Evolutionary conservation across 2,329 filamentous ascomycete species (phyloP).

Genomic region (Zymoseptoria crescenta): DNA sequence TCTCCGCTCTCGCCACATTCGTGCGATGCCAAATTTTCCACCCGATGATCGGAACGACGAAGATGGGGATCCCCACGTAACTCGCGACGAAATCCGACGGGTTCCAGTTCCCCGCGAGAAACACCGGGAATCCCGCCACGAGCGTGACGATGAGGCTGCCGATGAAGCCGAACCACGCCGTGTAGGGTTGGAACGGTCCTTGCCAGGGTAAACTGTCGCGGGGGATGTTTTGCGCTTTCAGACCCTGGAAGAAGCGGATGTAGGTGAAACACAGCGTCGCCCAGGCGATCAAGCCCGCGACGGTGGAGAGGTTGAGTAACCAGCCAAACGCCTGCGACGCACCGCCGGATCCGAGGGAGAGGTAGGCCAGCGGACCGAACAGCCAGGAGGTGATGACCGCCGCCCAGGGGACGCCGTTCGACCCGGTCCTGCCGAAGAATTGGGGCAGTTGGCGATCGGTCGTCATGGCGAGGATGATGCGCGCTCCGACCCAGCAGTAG

Average conservation of each 20-base stretch:
- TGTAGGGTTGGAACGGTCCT: slow-evolving; percentile 10
- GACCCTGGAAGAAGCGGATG: slow-evolving; percentile 39
- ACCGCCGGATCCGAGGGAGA: slow-evolving; percentile 26
- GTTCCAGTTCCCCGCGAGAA: slow-evolving; percentile 18
- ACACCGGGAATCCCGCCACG: slow-evolving; percentile 26
- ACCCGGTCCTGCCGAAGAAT: slow-evolving; percentile 47
- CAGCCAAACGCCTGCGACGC: slow-evolving; percentile 18
- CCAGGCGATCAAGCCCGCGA: slow-evolving; percentile 21
- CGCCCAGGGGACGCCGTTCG: slow-evolving; percentile 50
- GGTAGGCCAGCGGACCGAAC: slow-evolving; percentile 33
- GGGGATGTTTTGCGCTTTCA: slow-evolving; percentile 33
- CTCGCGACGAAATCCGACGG: slow-evolving; percentile 33
- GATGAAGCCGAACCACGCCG: slow-evolving; percentile 15
- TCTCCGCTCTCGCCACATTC: slow-evolving; percentile 3
- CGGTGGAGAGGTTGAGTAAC: slow-evolving; percentile 18
- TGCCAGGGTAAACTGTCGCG: slow-evolving; percentile 26
- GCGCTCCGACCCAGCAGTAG: slow-evolving; percentile 46
- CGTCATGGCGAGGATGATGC: slow-evolving; percentile 53
- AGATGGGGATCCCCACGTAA: slow-evolving; percentile 36
- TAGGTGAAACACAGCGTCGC: slow-evolving; percentile 35
- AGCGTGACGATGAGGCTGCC: slow-evolving; percentile 21
- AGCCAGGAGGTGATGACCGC: slow-evolving; percentile 45
- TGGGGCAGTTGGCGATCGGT: slow-evolving; percentile 52
- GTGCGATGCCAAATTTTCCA: slow-evolving; percentile 37
- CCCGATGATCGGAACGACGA: slow-evolving; percentile 32